phyloP scores from a whole-genome alignment of 768 basidiomycete species.

The Tulasnella sp. region DNA sequence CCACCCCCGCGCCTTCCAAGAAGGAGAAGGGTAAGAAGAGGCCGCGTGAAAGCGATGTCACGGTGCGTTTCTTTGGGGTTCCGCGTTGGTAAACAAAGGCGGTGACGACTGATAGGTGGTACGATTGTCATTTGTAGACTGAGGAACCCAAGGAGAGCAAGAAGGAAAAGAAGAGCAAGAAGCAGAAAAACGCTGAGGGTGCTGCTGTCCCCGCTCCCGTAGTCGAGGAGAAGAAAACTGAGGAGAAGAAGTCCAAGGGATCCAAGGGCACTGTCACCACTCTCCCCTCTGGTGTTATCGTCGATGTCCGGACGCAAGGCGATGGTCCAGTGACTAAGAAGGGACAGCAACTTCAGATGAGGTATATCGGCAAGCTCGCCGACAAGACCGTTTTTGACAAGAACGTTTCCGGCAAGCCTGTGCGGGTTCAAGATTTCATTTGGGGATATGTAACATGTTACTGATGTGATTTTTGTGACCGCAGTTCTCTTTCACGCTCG shows the following conservation, averaged over 20 bases:
- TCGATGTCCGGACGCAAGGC: slow-evolving; percentile 35
- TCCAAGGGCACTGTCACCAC: slow-evolving; percentile 14
- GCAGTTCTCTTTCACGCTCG: slow-evolving; percentile 30
- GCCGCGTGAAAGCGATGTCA: slow-evolving; percentile 24
- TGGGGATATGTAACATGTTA: too few relatives aligned
- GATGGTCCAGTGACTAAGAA: slow-evolving; percentile 33
- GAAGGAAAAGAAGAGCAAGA: slow-evolving; percentile 32
- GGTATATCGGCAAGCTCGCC: slow-evolving; percentile 37
- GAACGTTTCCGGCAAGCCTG: slow-evolving; percentile 33
- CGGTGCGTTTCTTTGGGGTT: too few relatives aligned
- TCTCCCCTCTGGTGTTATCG: slow-evolving; percentile 31
- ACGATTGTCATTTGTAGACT: background rate
- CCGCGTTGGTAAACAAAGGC: too few relatives aligned
- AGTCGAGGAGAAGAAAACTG: slow-evolving; percentile 17
- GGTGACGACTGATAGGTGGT: background rate
- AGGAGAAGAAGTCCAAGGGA: slow-evolving; percentile 19
- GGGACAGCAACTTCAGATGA: slow-evolving; percentile 35
- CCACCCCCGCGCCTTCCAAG: slow-evolving; percentile 19
- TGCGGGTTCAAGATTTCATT: slow-evolving; percentile 27
- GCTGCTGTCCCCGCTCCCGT: slow-evolving; percentile 19
- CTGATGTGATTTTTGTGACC: background rate
- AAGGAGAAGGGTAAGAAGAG: slow-evolving; percentile 24
- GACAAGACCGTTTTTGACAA: slow-evolving; percentile 25
- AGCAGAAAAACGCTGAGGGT: slow-evolving; percentile 27
- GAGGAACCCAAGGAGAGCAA: slow-evolving; percentile 25